Conservation (phyloP, 257 asterid species). For the Nicotiana tomentosiformis region DNA sequence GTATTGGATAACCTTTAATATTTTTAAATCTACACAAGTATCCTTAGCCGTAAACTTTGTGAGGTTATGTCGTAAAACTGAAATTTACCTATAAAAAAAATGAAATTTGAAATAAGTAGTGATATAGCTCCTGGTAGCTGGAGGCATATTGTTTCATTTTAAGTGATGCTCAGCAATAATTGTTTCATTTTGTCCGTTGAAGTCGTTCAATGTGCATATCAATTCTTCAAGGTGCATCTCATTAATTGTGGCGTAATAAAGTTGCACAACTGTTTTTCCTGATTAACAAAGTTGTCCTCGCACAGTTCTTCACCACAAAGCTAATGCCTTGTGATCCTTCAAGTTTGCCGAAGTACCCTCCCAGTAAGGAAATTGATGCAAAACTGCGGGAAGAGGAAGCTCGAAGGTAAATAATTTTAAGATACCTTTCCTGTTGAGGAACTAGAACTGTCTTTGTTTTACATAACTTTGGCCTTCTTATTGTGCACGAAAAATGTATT, state of each 20-base stretch:
- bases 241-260: not conserved
- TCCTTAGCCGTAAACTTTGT: not conserved
- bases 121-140: not conserved
- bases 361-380: conserved; percentile 98
- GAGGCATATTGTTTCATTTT: not conserved
- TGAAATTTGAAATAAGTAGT: not conserved
- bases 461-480: not conserved
- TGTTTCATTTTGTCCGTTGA: not conserved
- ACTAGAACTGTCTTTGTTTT: not conserved
- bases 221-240: not conserved
- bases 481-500: not conserved
- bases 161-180: not conserved
- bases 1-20: not conserved
- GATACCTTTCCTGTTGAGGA: conserved; percentile 5
- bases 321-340: conserved; percentile 85
- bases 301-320: conserved; percentile 64
- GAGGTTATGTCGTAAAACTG: not conserved
- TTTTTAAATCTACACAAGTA: no score
- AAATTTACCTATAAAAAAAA: not conserved
- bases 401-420: conserved; percentile 44
- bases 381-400: conserved; percentile 83
- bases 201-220: not conserved
- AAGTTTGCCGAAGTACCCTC: conserved; percentile 81
- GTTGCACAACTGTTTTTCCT: not conserved
- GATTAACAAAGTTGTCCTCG: conserved; percentile 7